Percentiles rank a stretch among this genome's conserved stretches.
Conservation (phyloP, 2,329 filamentous ascomycete genomes). For the Fusarium newnesense region DNA sequence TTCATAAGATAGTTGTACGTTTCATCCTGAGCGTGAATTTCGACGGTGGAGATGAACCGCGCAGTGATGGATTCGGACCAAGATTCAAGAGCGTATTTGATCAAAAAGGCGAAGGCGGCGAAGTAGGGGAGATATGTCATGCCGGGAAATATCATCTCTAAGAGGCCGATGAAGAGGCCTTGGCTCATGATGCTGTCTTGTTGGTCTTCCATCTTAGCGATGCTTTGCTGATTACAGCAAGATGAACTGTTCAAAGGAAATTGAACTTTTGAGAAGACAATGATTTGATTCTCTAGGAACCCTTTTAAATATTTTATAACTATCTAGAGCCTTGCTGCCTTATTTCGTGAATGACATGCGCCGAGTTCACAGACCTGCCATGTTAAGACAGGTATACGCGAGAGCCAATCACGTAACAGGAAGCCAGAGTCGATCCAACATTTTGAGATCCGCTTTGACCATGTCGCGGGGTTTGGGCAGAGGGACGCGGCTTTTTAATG, state of each 20-base stretch:
- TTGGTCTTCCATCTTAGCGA: background rate
- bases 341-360: background rate
- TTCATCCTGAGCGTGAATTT: conserved; percentile 11
- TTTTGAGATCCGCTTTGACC: background rate
- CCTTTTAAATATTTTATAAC: rapidly evolving
- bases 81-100: background rate
- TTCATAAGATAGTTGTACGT: conserved; percentile 17
- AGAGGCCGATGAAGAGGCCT: background rate
- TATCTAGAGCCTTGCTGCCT: background rate
- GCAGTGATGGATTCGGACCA: background rate
- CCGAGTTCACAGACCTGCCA: background rate
- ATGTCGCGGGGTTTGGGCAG: background rate
- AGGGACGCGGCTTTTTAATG: background rate
- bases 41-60: conserved; percentile 1
- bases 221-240: background rate
- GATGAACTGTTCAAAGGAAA: background rate
- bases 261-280: background rate
- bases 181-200: background rate
- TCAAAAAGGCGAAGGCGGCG: background rate
- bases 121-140: background rate
- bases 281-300: rapidly evolving
- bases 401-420: background rate
- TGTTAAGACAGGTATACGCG: background rate
- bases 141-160: background rate
- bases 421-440: background rate